A percentile compares a stretch with the other conserved stretches of the same genome.
Evolutionary conservation across 306 rosid species (phyloP).

Genomic region (Sechiopsis laciniata): DNA sequence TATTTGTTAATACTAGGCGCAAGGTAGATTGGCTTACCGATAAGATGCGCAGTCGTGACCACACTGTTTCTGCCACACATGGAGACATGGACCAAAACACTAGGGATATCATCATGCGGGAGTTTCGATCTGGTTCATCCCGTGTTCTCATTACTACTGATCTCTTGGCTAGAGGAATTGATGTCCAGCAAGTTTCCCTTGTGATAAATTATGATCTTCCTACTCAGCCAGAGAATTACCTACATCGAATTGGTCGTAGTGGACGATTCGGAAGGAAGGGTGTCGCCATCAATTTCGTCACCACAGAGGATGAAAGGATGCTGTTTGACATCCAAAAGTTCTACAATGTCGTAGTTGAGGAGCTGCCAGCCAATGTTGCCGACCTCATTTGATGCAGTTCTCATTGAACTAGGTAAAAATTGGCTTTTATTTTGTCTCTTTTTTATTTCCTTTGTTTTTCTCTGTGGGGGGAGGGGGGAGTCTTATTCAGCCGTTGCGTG

Average conservation of each 20-base stretch:
- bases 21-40: conserved; percentile 65
- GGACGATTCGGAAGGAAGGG: conserved; percentile 69
- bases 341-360: conserved; percentile 51
- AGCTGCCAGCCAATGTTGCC: too few species aligned
- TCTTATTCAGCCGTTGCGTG: too few species aligned
- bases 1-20: conserved; percentile 65
- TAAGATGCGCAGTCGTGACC: conserved; percentile 60
- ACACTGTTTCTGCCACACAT: conserved; percentile 63
- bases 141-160: conserved; percentile 66
- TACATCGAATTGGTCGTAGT: conserved; percentile 66
- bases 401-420: conserved; percentile 21
- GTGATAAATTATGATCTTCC: conserved; percentile 67
- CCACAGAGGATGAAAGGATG: conserved; percentile 49
- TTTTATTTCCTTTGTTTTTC: conserved; percentile 22
- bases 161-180: conserved; percentile 64
- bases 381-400: conserved; percentile 49
- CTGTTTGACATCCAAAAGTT: conserved; percentile 49
- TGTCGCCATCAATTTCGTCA: conserved; percentile 36
- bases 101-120: conserved; percentile 69
- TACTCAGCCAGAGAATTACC: conserved; percentile 65
- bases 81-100: conserved; percentile 82
- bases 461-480: neutral
- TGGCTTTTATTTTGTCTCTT: conserved; percentile 30
- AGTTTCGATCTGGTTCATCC: conserved; percentile 71
- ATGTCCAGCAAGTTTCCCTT: conserved; percentile 64